phyloP scores from a whole-genome alignment of 2,329 filamentous ascomycete species.

The Periglandula ipomoeae region DNA sequence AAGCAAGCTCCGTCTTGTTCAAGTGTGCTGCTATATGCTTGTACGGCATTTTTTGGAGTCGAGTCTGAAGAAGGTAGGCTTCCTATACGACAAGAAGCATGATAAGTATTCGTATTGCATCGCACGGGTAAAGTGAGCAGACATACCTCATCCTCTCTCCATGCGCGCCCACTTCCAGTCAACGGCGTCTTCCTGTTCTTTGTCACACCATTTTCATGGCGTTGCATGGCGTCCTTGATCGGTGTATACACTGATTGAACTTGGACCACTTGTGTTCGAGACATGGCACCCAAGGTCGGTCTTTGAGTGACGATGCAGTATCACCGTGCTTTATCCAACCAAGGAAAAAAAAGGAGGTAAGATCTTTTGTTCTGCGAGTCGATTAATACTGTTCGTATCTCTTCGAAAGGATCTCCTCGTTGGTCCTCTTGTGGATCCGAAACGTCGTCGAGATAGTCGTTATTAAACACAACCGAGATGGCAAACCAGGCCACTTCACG shows the following conservation, averaged over 20 bases:
- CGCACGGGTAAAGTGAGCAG: background rate
- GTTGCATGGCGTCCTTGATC: conserved; percentile 44
- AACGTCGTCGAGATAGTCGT: conserved; percentile 3
- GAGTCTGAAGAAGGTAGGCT: conserved; percentile 73
- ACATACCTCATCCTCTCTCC: conserved; percentile 77
- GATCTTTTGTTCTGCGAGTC: no score
- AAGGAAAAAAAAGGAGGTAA: background rate
- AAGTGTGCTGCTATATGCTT: conserved; percentile 80
- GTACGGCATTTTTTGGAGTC: conserved; percentile 82
- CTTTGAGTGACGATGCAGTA: background rate
- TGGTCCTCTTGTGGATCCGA: no score
- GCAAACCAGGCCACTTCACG: conserved; percentile 15
- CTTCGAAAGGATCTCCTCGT: no score
- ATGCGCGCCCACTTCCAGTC: conserved; percentile 68
- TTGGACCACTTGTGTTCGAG: conserved; percentile 39
- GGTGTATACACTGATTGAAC: conserved; percentile 38
- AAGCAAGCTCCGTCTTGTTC: conserved; percentile 82
- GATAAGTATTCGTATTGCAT: background rate
- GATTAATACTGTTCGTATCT: no score
- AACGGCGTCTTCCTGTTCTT: conserved; percentile 61
- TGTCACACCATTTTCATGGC: conserved; percentile 49
- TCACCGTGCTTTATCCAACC: no score
- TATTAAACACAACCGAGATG: conserved; percentile 4
- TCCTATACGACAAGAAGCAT: conserved; percentile 45
- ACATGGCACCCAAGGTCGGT: conserved; percentile 28